Base-by-base conservation (phyloP, 805 yeast species). In the Saccharomycopsis sp. region DNA sequence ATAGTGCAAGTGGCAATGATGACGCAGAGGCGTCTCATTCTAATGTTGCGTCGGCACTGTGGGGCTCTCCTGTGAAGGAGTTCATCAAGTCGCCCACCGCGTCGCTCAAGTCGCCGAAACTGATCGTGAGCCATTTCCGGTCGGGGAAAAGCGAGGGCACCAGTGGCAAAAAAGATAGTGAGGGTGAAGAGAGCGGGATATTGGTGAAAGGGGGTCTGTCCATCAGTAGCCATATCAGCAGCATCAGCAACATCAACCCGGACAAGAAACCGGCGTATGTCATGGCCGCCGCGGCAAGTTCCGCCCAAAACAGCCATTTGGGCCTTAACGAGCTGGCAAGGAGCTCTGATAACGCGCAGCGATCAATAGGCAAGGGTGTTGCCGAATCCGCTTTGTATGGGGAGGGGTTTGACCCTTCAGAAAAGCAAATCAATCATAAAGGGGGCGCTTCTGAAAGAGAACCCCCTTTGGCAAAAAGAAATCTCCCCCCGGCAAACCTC, bases 241-340 rank as follows among this genome's bases (percentile, higher is more conserved):
- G 50, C 18, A 50, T 15, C 37, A 24, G 37, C 37, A 24, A 21
- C 20, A 24, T 12, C 24, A 34, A 23, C 9, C 20, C 29, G 21
- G 41, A 53, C 44, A 48, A 51, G 44, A 16, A 53, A 21, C 60
- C 60, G n/a, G 60, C 60, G 23, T 57, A 57, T 34, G 7, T 57
- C 15, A 50, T 54, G n/a, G 57, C 60, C 18, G 50, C 50, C 7
- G 16, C 50, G 20, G n/a, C 47, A 23, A 37, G 8, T n/a, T 16
- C 37, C 24, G 29, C 15, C 9, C 12, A 5, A 5, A 29, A 12
- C 37, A 29, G 12, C 37, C 12, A 29, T 29, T 29, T 29, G n/a
- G n/a, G n/a, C n/a, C n/a, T n/a, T n/a, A n/a, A n/a, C n/a, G n/a
- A n/a, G n/a, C n/a, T n/a, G n/a, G n/a, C n/a, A n/a, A n/a, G n/a